A percentile compares a stretch with the other conserved stretches of the same genome.
Conservation (phyloP, 352 stramenopile genomes). For the Phytopythium kandeliae region DNA sequence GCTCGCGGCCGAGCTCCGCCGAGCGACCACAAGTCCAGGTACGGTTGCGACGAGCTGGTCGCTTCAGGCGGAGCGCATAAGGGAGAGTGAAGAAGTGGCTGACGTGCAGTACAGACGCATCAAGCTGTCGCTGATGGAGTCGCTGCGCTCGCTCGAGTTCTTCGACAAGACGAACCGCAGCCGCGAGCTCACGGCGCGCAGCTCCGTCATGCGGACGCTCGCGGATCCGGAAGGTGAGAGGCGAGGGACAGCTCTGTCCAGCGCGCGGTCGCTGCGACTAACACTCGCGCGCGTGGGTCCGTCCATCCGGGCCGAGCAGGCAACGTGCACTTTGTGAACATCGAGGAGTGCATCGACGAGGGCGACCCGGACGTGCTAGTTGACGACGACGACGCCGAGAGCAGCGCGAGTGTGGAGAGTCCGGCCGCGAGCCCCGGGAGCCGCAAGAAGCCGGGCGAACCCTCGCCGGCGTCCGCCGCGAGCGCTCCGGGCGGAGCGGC, state of each 20-base stretch:
- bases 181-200: constrained; percentile 52
- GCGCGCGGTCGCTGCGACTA: too few species aligned
- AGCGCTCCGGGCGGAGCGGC: too few species aligned
- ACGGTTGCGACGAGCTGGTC: neutral
- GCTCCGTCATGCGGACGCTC: constrained; percentile 47
- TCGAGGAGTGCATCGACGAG: constrained; percentile 40
- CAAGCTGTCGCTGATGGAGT: constrained; percentile 69
- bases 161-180: constrained; percentile 73
- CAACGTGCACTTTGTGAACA: constrained; percentile 79
- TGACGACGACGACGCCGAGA: constrained; percentile 5
- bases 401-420: neutral
- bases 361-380: constrained; percentile 8
- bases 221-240: constrained; percentile 49
- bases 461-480: neutral
- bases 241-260: too few species aligned
- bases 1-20: constrained; percentile 25
- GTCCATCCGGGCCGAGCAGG: constrained; percentile 13
- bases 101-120: constrained; percentile 24
- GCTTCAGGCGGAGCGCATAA: too few species aligned
- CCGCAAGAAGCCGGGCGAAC: neutral
- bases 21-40: constrained; percentile 31
- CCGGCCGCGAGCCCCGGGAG: neutral
- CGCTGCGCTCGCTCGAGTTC: constrained; percentile 60
- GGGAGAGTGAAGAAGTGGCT: neutral
- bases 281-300: too few species aligned